These are phyloP conservation scores for Solanum megistacrolobum DNA, from an alignment of 257 asterid species.

Conservation along the genomic window DNA sequence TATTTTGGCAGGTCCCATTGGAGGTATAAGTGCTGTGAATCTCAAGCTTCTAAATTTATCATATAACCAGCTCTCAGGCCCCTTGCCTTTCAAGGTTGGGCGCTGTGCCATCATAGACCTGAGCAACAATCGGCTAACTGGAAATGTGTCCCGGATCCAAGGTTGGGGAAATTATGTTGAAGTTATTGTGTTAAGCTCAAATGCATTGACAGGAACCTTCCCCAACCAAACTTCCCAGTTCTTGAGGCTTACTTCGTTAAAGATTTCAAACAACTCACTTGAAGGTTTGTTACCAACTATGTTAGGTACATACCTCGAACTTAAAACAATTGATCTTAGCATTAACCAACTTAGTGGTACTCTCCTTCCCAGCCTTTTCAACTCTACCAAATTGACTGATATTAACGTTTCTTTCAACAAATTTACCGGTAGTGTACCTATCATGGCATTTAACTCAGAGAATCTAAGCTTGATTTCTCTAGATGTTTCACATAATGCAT, in stretches of 20 bases:
- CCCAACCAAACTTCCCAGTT: conserved; percentile 57
- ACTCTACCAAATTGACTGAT: conserved; percentile 33
- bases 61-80: conserved; percentile 61
- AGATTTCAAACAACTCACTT: conserved; percentile 68
- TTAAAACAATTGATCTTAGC: conserved; percentile 55
- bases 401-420: conserved; percentile 62
- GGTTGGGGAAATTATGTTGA: conserved; percentile 79
- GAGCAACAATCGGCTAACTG: conserved; percentile 59
- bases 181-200: conserved; percentile 61
- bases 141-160: conserved; percentile 56
- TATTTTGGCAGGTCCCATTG: conserved; percentile 58
- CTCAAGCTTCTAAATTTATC: conserved; percentile 61
- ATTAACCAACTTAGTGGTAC: conserved; percentile 42
- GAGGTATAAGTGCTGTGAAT: conserved; percentile 41
- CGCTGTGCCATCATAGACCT: conserved; percentile 66
- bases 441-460: conserved; percentile 10
- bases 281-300: conserved; percentile 53
- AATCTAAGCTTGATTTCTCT: conserved; percentile 35
- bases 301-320: conserved; percentile 54
- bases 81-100: conserved; percentile 56
- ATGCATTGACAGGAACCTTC: conserved; percentile 41
- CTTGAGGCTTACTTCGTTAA: conserved; percentile 65
- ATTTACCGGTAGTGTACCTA: conserved; percentile 48
- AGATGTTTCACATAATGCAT: conserved; percentile 60
- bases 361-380: conserved; percentile 51